Evolutionary conservation across 2,329 filamentous ascomycete species (phyloP).

Genomic region (Microsporum ferrugineum): DNA sequence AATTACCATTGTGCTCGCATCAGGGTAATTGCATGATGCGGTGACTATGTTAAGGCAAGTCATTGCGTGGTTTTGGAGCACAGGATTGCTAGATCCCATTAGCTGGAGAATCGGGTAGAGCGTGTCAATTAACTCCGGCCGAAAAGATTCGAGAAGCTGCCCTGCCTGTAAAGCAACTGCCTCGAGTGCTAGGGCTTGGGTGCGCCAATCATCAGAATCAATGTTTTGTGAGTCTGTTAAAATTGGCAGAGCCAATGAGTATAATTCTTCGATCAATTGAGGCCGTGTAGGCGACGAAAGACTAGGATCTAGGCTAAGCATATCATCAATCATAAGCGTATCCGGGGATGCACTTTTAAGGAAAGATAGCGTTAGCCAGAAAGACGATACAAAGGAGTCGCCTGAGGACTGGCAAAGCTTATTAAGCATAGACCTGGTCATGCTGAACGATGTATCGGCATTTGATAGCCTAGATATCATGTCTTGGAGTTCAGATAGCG

Average conservation of each 20-base stretch:
- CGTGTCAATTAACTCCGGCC: constrained; percentile 76
- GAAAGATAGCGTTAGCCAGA: constrained; percentile 70
- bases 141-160: constrained; percentile 56
- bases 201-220: constrained; percentile 51
- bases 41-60: constrained; percentile 73
- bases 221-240: constrained; percentile 30
- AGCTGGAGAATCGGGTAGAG: constrained; percentile 87
- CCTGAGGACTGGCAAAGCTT: constrained; percentile 49
- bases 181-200: constrained; percentile 71
- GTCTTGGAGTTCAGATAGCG: constrained; percentile 50
- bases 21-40: constrained; percentile 58
- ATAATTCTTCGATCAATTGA: constrained; percentile 35
- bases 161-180: constrained; percentile 64
- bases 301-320: constrained; percentile 46
- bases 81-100: constrained; percentile 57
- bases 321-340: constrained; percentile 50
- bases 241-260: constrained; percentile 32
- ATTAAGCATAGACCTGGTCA: constrained; percentile 56
- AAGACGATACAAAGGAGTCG: constrained; percentile 53
- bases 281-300: constrained; percentile 16
- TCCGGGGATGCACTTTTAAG: constrained; percentile 47
- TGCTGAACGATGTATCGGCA: constrained; percentile 34
- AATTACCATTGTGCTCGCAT: constrained; percentile 67
- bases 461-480: constrained; percentile 46
- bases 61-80: constrained; percentile 70